phyloP scores from a whole-genome alignment of 2,329 filamentous ascomycete genomes.

The Aureobasidium zeae region DNA sequence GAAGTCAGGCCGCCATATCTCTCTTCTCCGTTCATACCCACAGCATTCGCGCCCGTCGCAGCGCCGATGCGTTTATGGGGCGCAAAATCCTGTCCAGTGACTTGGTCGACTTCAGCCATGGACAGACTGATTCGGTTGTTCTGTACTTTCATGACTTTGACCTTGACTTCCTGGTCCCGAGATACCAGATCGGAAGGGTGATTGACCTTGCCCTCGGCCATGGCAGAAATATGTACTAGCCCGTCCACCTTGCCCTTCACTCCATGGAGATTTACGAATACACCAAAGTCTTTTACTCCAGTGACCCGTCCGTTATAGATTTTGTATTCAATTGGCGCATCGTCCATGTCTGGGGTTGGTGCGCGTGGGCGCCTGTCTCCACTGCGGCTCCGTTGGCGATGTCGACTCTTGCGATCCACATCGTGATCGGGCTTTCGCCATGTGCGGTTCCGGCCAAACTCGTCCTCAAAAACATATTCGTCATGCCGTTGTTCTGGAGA shows the following conservation, averaged over 20 bases:
- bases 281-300: constrained; percentile 89
- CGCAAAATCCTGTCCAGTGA: constrained; percentile 71
- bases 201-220: constrained; percentile 78
- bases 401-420: constrained; percentile 37
- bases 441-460: constrained; percentile 44
- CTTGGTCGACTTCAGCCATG: constrained; percentile 96
- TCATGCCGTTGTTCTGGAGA: constrained; percentile 46
- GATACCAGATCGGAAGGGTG: constrained; percentile 83
- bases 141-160: constrained; percentile 85
- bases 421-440: constrained; percentile 34
- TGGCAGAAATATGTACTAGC: constrained; percentile 84
- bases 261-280: constrained; percentile 84
- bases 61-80: constrained; percentile 70
- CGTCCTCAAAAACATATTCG: constrained; percentile 49
- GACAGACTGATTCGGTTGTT: constrained; percentile 74
- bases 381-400: constrained; percentile 33
- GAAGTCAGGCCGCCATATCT: constrained; percentile 46
- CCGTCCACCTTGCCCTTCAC: constrained; percentile 85
- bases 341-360: constrained; percentile 67
- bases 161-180: constrained; percentile 73
- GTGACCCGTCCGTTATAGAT: constrained; percentile 85
- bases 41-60: constrained; percentile 82
- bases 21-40: constrained; percentile 58
- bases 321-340: constrained; percentile 72
- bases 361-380: constrained; percentile 56